phyloP scores from a whole-genome alignment of 805 yeast species.

The Sugiyamaella lignohabitans region DNA sequence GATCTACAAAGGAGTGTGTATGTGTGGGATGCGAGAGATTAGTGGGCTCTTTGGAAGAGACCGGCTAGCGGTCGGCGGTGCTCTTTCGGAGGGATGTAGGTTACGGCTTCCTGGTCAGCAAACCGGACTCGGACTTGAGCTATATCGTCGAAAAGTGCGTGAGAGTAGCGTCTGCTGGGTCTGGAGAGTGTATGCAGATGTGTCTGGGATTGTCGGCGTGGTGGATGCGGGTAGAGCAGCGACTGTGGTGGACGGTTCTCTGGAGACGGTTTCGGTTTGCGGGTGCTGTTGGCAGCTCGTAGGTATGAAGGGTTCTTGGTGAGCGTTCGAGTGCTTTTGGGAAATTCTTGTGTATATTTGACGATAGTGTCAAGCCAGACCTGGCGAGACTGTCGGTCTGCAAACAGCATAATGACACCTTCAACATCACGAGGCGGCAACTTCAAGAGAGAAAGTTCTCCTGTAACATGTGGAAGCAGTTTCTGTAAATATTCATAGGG shows the following conservation, averaged over 20 bases:
- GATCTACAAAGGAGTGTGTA: too few relatives aligned
- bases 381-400: constrained; percentile 4
- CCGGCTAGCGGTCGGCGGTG: background rate
- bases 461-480: background rate
- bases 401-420: constrained; percentile 3
- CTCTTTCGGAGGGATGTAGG: background rate
- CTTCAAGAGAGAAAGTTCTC: background rate
- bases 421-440: constrained; percentile 4
- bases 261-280: too few relatives aligned
- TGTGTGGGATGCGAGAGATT: too few relatives aligned
- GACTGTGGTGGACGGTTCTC: background rate
- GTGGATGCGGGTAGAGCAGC: too few relatives aligned
- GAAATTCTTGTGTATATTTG: background rate
- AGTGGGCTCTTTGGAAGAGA: background rate
- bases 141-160: constrained; percentile 8
- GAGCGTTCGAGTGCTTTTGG: background rate
- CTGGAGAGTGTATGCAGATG: background rate
- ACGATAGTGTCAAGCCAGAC: background rate
- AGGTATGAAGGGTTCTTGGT: background rate
- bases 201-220: background rate
- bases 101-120: background rate
- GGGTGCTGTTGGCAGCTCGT: background rate
- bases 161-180: constrained; percentile 2
- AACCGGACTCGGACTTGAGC: constrained; percentile 1
- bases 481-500: background rate